Conservation (phyloP, 192 early-diverging fungal species). For the Coemansia sp. region DNA sequence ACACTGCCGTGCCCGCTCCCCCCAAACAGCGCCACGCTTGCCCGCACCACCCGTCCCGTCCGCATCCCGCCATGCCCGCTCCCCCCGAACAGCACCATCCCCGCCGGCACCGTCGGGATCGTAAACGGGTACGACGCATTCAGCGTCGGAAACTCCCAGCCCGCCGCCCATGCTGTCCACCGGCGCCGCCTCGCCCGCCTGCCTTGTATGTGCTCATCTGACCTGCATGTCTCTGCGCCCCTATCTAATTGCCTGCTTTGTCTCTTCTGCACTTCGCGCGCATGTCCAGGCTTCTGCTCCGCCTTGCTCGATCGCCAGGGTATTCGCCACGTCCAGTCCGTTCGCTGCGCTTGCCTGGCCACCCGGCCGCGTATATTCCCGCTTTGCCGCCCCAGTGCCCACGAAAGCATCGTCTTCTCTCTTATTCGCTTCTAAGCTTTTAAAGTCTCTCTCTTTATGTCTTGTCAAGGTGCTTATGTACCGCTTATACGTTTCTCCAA, state of each 20-base stretch:
- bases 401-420: slow-evolving; percentile 9
- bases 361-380: slow-evolving; percentile 18
- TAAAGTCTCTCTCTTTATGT: no score
- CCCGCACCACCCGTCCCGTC: no score
- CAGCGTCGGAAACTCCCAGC: slow-evolving; percentile 51
- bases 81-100: slow-evolving; percentile 31
- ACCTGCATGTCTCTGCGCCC: slow-evolving; percentile 3
- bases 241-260: slow-evolving; percentile 14
- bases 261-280: slow-evolving; percentile 11
- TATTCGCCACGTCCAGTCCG: neutral
- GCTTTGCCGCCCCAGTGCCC: slow-evolving; percentile 25
- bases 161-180: slow-evolving; percentile 29
- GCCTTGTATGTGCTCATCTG: neutral
- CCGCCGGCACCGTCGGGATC: slow-evolving; percentile 41
- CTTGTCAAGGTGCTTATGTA: no score
- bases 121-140: slow-evolving; percentile 52
- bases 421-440: no score
- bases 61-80: no score
- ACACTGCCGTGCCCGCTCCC: slow-evolving; percentile 21
- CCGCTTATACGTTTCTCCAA: no score
- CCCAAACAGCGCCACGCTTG: slow-evolving; percentile 17
- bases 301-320: neutral
- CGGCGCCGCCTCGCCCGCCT: slow-evolving; percentile 5
- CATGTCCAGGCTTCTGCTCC: slow-evolving; percentile 7
- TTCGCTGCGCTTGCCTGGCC: slow-evolving; percentile 12